phyloP scores from a whole-genome alignment of 306 rosid species.

The Potentilla sterilis region DNA sequence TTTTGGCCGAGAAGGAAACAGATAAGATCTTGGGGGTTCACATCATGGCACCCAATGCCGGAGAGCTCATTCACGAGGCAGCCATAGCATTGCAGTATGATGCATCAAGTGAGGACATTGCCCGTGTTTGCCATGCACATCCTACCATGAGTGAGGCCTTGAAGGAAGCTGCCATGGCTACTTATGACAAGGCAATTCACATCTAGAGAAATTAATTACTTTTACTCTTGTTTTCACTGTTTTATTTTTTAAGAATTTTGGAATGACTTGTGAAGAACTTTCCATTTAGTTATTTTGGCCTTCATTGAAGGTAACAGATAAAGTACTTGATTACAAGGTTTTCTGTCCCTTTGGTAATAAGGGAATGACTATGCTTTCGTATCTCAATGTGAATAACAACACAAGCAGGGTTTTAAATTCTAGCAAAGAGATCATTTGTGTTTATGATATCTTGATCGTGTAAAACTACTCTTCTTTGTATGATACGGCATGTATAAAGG shows the following conservation, averaged over 20 bases:
- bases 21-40: conserved; percentile 99
- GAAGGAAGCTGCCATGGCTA: conserved; percentile 99
- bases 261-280: conserved; percentile 42
- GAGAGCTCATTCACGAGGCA: conserved; percentile 97
- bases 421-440: neutral
- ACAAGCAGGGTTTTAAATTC: conserved; percentile 4
- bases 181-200: conserved; percentile 98
- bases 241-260: conserved; percentile 44
- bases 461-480: neutral
- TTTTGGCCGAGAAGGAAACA: conserved; percentile 86
- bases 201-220: conserved; percentile 46
- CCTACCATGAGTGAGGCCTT: conserved; percentile 98
- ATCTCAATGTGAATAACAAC: conserved; percentile 47
- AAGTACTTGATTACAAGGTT: conserved; percentile 43
- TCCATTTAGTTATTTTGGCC: conserved; percentile 40
- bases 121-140: conserved; percentile 99
- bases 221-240: conserved; percentile 32
- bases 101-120: conserved; percentile 94
- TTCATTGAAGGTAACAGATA: conserved; percentile 35
- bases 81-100: conserved; percentile 83
- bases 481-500: neutral
- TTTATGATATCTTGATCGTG: neutral
- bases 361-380: conserved; percentile 38
- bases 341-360: conserved; percentile 27
- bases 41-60: conserved; percentile 94